A percentile compares a stretch with the other conserved stretches of the same genome.
These are phyloP conservation scores for Raffaelea albimanens DNA, from an alignment of 2,329 filamentous ascomycete genomes.

Conservation along the genomic window DNA sequence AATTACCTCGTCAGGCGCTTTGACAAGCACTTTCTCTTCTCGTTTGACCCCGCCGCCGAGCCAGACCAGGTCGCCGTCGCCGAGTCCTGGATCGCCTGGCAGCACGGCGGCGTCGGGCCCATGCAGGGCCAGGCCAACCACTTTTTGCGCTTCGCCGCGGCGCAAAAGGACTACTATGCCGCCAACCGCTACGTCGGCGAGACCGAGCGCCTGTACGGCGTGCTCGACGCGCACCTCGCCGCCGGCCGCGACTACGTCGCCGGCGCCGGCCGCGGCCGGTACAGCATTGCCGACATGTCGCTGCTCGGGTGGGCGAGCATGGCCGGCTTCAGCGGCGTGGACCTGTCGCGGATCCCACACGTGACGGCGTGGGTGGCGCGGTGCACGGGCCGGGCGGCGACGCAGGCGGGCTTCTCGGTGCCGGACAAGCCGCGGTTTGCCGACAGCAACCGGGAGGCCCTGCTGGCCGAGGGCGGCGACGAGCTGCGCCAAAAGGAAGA, in stretches of 20 bases:
- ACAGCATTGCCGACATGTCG: constrained; percentile 63
- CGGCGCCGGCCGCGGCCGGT: constrained; percentile 44
- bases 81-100: constrained; percentile 59
- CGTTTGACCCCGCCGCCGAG: constrained; percentile 16
- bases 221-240: constrained; percentile 57
- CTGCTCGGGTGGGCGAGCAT: constrained; percentile 59
- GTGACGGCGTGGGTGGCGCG: constrained; percentile 59
- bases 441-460: constrained; percentile 31
- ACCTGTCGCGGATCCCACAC: constrained; percentile 54
- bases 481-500: constrained; percentile 37
- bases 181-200: constrained; percentile 69
- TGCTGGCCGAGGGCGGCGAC: constrained; percentile 28
- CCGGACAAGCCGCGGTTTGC: constrained; percentile 20
- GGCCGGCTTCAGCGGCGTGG: constrained; percentile 50
- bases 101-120: constrained; percentile 66
- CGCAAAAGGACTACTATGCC: constrained; percentile 58
- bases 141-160: constrained; percentile 56
- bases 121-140: constrained; percentile 69
- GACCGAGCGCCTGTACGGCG: constrained; percentile 61
- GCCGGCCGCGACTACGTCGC: constrained; percentile 39
- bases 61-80: constrained; percentile 25
- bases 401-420: constrained; percentile 54
- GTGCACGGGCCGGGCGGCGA: constrained; percentile 47
- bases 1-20: constrained; percentile 54
- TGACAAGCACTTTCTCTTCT: constrained; percentile 16